These are phyloP conservation scores for Candida vaughaniae DNA, from an alignment of 805 yeast genomes.

Conservation along the genomic window DNA sequence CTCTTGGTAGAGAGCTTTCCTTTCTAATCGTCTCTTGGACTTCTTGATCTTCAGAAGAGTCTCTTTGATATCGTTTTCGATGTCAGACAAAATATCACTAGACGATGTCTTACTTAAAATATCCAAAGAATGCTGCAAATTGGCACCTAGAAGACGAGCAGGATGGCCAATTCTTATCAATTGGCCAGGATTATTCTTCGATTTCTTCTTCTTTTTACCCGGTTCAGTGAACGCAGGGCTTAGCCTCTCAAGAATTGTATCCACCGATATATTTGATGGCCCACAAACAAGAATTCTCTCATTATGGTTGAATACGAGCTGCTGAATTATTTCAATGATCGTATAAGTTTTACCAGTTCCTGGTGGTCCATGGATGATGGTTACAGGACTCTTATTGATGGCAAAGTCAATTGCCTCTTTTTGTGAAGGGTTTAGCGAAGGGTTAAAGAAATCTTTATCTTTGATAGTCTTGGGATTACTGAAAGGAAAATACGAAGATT, in stretches of 20 bases:
- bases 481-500: conserved; percentile 29
- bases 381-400: conserved; percentile 51
- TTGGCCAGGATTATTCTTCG: conserved; percentile 22
- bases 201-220: conserved; percentile 13
- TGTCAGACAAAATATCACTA: conserved; percentile 57
- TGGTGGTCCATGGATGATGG: conserved; percentile 75
- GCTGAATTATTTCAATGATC: conserved; percentile 75
- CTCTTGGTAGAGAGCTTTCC: conserved; percentile 65
- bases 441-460: conserved; percentile 36
- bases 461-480: conserved; percentile 5
- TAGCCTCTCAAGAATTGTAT: conserved; percentile 81
- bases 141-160: conserved; percentile 67
- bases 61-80: conserved; percentile 66
- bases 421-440: conserved; percentile 65
- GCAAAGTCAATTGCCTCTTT: conserved; percentile 68
- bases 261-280: conserved; percentile 90
- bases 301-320: conserved; percentile 47
- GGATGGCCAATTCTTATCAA: conserved; percentile 93
- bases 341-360: conserved; percentile 87
- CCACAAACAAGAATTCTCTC: conserved; percentile 82
- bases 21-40: conserved; percentile 60
- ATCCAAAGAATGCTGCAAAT: conserved; percentile 73
- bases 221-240: conserved; percentile 26
- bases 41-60: conserved; percentile 59
- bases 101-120: conserved; percentile 54